A percentile compares a stretch with the other conserved stretches of the same genome.
phyloP scores from a whole-genome alignment of 106 monocot genomes.

The Dendrobium chrysotoxum region DNA sequence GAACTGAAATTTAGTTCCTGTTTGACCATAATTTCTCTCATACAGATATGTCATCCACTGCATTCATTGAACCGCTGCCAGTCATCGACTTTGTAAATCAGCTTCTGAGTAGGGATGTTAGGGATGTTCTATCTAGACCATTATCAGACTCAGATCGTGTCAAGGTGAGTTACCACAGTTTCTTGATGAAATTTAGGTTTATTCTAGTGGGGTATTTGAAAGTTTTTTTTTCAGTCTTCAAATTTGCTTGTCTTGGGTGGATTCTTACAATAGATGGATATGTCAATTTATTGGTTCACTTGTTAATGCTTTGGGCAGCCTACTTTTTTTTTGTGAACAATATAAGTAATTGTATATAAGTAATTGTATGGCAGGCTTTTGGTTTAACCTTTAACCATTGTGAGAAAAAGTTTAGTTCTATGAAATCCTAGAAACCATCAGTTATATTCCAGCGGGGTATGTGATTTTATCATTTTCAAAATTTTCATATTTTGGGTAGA shows the following conservation, averaged over 20 bases:
- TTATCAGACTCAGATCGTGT: constrained; percentile 82
- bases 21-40: neutral
- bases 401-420: too few relatives aligned
- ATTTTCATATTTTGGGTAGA: too few relatives aligned
- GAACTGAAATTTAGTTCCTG: neutral
- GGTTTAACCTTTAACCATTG: too few relatives aligned
- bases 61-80: constrained; percentile 80
- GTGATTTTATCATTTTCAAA: too few relatives aligned
- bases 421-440: too few relatives aligned
- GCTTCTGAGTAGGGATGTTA: constrained; percentile 47
- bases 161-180: constrained; percentile 42
- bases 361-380: too few relatives aligned
- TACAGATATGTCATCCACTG: constrained; percentile 95
- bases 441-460: too few relatives aligned
- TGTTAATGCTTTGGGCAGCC: too few relatives aligned
- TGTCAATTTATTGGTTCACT: too few relatives aligned
- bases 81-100: constrained; percentile 83
- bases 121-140: constrained; percentile 29
- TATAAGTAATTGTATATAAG: too few relatives aligned
- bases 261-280: neutral
- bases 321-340: too few relatives aligned
- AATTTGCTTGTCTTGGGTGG: neutral
- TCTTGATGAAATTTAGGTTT: neutral
- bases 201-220: neutral
- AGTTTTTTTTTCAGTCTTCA: neutral